Evolutionary conservation across 208 protist species (phyloP).

Genomic region (Trypanosoma rangeli): DNA sequence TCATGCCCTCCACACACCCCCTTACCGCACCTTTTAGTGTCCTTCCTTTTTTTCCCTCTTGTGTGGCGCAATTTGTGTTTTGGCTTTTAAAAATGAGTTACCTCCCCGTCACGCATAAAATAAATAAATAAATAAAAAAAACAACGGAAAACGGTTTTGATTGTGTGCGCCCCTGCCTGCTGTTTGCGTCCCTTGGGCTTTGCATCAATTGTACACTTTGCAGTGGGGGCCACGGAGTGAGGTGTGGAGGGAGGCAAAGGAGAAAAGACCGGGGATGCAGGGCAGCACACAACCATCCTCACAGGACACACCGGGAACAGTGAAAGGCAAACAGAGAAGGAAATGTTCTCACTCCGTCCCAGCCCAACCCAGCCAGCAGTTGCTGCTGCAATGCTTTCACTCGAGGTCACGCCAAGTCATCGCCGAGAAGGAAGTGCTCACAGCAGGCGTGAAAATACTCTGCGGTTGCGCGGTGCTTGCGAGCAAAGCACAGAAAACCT

Average conservation of each 20-base stretch:
- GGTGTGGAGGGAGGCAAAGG: too few species aligned
- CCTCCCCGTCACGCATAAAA: too few species aligned
- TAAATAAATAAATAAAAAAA: neutral
- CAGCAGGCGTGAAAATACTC: slow-evolving; percentile 29
- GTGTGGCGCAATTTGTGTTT: neutral
- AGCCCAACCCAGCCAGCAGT: too few species aligned
- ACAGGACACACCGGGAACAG: too few species aligned
- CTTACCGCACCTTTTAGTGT: neutral
- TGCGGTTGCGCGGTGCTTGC: slow-evolving; percentile 2
- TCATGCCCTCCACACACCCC: neutral
- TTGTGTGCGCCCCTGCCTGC: too few species aligned
- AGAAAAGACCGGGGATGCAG: too few species aligned
- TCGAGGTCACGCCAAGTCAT: slow-evolving; percentile 22
- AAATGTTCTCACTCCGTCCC: too few species aligned
- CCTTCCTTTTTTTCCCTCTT: neutral
- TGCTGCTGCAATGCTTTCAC: neutral
- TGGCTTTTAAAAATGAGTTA: neutral
- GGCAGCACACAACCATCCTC: too few species aligned
- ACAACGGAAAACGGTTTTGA: neutral
- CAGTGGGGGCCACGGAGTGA: too few species aligned
- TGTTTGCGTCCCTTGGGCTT: too few species aligned
- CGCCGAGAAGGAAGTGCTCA: slow-evolving; percentile 19
- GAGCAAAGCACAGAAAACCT: slow-evolving; percentile 16
- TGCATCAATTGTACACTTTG: too few species aligned
- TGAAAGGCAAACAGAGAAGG: too few species aligned